Conservation (phyloP, 768 basidiomycete species). For the Panellus pusillus region DNA sequence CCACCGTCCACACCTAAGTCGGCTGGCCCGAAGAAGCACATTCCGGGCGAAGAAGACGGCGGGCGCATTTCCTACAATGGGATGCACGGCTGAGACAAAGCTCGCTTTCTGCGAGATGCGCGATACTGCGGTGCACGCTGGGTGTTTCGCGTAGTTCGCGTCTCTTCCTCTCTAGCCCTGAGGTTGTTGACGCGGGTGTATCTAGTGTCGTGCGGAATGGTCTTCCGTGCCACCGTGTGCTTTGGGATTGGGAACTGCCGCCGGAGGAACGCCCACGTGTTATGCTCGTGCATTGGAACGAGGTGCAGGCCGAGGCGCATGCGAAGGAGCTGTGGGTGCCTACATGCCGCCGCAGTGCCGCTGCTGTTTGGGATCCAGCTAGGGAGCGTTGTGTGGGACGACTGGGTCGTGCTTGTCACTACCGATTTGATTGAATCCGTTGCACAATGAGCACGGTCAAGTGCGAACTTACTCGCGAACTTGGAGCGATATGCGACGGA, state of each 20-base stretch:
- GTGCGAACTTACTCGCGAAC: too few relatives aligned
- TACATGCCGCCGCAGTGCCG: conserved; percentile 32
- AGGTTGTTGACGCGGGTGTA: conserved; percentile 39
- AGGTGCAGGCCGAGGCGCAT: conserved; percentile 19
- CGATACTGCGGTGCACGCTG: conserved; percentile 67
- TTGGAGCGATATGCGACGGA: too few relatives aligned
- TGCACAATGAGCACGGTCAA: too few relatives aligned
- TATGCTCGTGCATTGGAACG: conserved; percentile 76
- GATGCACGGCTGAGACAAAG: conserved; percentile 51
- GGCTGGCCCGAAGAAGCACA: conserved; percentile 40
- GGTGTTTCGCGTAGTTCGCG: conserved; percentile 77
- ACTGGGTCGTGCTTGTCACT: too few relatives aligned
- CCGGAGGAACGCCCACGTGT: conserved; percentile 64
- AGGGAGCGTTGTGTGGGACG: too few relatives aligned
- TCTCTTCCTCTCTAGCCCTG: conserved; percentile 12
- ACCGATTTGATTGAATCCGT: too few relatives aligned
- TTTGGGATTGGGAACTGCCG: conserved; percentile 22
- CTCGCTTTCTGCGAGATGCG: conserved; percentile 66
- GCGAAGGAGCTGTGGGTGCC: conserved; percentile 43
- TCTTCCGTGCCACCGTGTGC: conserved; percentile 23
- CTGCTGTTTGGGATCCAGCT: conserved; percentile 59
- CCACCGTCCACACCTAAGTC: conserved; percentile 21
- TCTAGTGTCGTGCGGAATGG: conserved; percentile 76
- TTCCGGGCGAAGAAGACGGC: conserved; percentile 66
- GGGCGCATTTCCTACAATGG: conserved; percentile 79